Evolutionary conservation across 768 basidiomycete genomes (phyloP), one percentile per base, ranked within the genome.

Genomic region (Inosperma sp.): DNA sequence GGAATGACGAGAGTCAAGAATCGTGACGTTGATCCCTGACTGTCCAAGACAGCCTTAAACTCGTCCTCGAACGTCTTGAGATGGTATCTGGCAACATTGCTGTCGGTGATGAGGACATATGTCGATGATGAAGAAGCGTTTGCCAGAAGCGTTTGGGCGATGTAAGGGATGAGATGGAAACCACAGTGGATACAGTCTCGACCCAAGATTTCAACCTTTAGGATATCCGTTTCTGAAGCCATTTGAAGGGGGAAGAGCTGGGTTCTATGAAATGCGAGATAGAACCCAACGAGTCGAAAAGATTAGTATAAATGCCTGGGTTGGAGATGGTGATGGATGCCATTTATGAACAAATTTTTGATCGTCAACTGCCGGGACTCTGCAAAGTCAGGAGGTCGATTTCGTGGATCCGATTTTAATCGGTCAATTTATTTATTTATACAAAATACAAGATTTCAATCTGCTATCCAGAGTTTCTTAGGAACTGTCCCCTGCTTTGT

Each of bases 51-150:
- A 33, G 56, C 48, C 6, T 74, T 61, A 63, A 97, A 95, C 22
- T 85, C 84, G 23, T 71, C 57, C 51, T 82, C 69, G 66, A 97
- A 86, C 2, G 76, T 67, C 7, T 73, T 55, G 30, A 97, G 82
- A 68, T 93, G 87, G 56, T 92, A 77, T 4, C 75, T 77, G 0
- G 91, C 92, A 62, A 99, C 82, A 69, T 93, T 84, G 22, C 87
- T 84, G 71, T 98, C 96, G 23, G 95, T 97, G 64, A 98, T 68
- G 58, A 99, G 78, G 61, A 92, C 87, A 68, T 98, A 98, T 39
- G 87, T 81, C 1, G 92, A 88, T 0, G 93, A 86, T 3, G 84
- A 76, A 19, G 93, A 76, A 1, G 79, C n/a, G n/a, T n/a, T 78
- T 3, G 73, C 64, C 51, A 90, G 70, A 52, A 94, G 81, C 14